Conservation (phyloP, 345 rosid genomes). For the Linum tenue region DNA sequence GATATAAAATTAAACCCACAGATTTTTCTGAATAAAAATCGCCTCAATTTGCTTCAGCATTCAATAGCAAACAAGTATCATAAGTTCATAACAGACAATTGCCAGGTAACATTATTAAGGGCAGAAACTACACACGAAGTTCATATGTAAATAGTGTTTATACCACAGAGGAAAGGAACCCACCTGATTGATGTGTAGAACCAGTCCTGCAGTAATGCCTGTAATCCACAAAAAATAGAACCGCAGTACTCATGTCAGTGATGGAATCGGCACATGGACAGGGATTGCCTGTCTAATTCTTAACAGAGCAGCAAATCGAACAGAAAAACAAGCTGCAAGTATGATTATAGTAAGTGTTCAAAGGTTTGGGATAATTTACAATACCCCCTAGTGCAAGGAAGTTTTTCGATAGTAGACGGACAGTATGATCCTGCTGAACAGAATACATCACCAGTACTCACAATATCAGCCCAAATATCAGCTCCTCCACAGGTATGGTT, state of each 20-base stretch:
- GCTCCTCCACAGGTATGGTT: constrained; percentile 95
- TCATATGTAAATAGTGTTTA: too few relatives aligned
- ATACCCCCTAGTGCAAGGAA: constrained; percentile 85
- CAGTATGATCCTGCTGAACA: constrained; percentile 92
- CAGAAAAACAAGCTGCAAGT: constrained; percentile 5
- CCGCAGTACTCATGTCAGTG: background rate
- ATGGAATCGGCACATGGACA: too few relatives aligned
- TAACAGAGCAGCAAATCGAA: background rate
- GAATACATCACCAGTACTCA: constrained; percentile 71
- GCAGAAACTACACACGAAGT: too few relatives aligned
- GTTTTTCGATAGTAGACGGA: constrained; percentile 63
- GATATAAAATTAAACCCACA: too few relatives aligned
- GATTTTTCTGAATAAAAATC: background rate
- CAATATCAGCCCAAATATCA: constrained; percentile 79
- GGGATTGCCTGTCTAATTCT: too few relatives aligned
- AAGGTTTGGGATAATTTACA: constrained; percentile 32
- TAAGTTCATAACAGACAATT: too few relatives aligned
- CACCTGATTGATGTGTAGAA: constrained; percentile 58
- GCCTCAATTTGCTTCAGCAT: background rate
- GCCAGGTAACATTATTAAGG: too few relatives aligned
- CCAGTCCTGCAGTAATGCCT: constrained; percentile 91
- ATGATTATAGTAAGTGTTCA: constrained; percentile 2
- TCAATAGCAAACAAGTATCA: background rate
- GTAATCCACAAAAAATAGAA: constrained; percentile 17
- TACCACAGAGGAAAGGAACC: constrained; percentile 6